phyloP scores from a whole-genome alignment of 768 basidiomycete genomes.

The Tephrocybe sp. region DNA sequence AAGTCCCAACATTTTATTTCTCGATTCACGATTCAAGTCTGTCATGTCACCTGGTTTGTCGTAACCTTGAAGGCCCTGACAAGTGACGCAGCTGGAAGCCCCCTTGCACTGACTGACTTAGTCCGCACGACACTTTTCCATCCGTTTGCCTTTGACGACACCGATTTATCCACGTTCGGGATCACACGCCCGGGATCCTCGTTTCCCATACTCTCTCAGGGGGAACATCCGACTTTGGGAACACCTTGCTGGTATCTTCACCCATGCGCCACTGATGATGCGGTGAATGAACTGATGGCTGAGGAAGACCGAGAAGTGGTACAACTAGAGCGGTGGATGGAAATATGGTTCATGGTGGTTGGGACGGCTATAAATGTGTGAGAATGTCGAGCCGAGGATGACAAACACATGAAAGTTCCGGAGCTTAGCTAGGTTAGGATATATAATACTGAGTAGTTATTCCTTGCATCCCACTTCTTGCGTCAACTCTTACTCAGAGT shows the following conservation, averaged over 20 bases:
- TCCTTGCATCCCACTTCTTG: not conserved
- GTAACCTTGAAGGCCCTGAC: slow-evolving; percentile 8
- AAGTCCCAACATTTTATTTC: slow-evolving; percentile 85
- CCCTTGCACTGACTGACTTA: slow-evolving; percentile 55
- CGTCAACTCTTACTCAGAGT: slow-evolving; percentile 4
- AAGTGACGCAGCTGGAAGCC: slow-evolving; percentile 53
- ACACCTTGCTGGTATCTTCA: slow-evolving; percentile 84
- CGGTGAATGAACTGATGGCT: slow-evolving; percentile 65
- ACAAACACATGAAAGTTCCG: slow-evolving; percentile 18
- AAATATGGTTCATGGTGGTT: slow-evolving; percentile 78
- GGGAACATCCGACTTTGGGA: slow-evolving; percentile 79
- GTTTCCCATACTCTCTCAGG: slow-evolving; percentile 81
- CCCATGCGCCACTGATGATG: slow-evolving; percentile 72
- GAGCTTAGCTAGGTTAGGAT: slow-evolving; percentile 12
- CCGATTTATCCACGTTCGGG: slow-evolving; percentile 50
- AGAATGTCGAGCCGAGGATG: slow-evolving; percentile 27
- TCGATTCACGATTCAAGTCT: slow-evolving; percentile 62
- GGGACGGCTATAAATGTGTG: slow-evolving; percentile 60
- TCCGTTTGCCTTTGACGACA: slow-evolving; percentile 36
- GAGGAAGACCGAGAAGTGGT: slow-evolving; percentile 36
- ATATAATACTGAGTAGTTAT: slow-evolving; percentile 5
- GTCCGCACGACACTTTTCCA: slow-evolving; percentile 60
- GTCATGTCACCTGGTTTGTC: slow-evolving; percentile 29
- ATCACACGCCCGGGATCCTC: slow-evolving; percentile 46
- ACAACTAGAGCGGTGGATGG: slow-evolving; percentile 50